Evolutionary conservation across 2,329 filamentous ascomycete species (phyloP), one percentile per base, ranked within the genome.

Genomic region (Pseudogymnoascus sp.): DNA sequence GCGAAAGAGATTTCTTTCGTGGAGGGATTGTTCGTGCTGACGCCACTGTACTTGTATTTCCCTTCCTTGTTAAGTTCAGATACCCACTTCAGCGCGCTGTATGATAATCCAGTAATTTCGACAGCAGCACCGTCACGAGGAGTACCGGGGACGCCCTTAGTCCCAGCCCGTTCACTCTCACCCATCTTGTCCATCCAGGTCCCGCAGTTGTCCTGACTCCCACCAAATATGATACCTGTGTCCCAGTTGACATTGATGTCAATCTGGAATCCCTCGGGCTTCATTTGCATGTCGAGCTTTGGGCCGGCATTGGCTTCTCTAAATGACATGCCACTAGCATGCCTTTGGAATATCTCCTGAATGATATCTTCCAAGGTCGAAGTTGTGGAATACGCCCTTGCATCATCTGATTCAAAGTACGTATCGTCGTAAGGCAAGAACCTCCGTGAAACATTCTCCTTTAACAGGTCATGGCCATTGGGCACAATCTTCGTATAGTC

Each of bases 141-240:
- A n/a, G 95, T 99, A 7, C 93, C 95, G 0, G 95, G 96, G 19
- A 96, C 81, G 60, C 95, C 96, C 78, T 97, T 98, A 72, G 88
- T 96, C 64, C 89, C 89, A 14, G 96, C 95, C 66, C 88, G 90
- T 67, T 90, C 86, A 66, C 92, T 96, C 75, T 99, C 95, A n/a
- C 95, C 95, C 95, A 99, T 99, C 83, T 99, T 99, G 81, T 99
- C 95, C 92, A 97, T 97, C 95, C 95, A 99, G 1, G 95, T 99
- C 61, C 95, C 95, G 70, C 96, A 99, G 76, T 99, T 99, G 77
- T 79, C 83, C 72, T 97, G 93, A 72, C 91, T 98, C 35, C 96
- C 95, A 63, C 96, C 95, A 71, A 96, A 96, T 64, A 99, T 88
- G 66, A 99, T 84, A 22, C 95, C 96, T 4, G 87, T 95, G 33